Conservation (phyloP, 805 yeast species). For the Ogataea minuta region DNA sequence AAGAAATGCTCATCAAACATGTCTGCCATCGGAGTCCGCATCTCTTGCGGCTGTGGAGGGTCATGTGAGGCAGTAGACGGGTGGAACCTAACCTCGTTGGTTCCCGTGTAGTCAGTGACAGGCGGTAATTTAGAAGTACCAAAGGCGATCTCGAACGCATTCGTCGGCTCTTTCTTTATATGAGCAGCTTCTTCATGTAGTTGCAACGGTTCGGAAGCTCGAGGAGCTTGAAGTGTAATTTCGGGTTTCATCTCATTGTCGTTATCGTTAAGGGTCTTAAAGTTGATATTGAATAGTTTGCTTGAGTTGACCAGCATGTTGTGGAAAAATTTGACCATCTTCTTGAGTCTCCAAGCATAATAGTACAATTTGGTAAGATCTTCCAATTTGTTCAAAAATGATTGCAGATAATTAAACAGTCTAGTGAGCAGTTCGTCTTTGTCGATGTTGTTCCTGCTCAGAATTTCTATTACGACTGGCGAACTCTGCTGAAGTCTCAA, state of each 20-base stretch:
- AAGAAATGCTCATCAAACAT: slow-evolving; percentile 35
- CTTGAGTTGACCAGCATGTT: slow-evolving; percentile 35
- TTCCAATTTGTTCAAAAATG: slow-evolving; percentile 37
- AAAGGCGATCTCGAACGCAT: slow-evolving; percentile 37
- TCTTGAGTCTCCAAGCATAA: slow-evolving; percentile 46
- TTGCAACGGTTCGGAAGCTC: slow-evolving; percentile 15
- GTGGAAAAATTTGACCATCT: slow-evolving; percentile 39
- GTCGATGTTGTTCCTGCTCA: slow-evolving; percentile 34
- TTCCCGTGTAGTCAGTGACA: slow-evolving; percentile 32
- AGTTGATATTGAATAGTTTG: slow-evolving; percentile 34
- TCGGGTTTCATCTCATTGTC: slow-evolving; percentile 12
- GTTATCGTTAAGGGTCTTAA: slow-evolving; percentile 27
- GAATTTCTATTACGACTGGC: slow-evolving; percentile 34
- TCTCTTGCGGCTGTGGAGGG: slow-evolving; percentile 9
- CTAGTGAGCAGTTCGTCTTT: slow-evolving; percentile 33
- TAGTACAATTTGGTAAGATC: slow-evolving; percentile 39
- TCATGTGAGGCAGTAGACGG: slow-evolving; percentile 2
- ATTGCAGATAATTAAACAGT: slow-evolving; percentile 34
- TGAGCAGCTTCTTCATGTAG: slow-evolving; percentile 15
- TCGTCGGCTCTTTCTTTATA: slow-evolving; percentile 25
- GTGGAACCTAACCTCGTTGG: slow-evolving; percentile 1
- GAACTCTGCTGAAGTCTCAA: slow-evolving; percentile 43
- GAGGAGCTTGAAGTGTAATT: slow-evolving; percentile 12
- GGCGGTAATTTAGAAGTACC: slow-evolving; percentile 38
- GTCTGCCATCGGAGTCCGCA: slow-evolving; percentile 24